Conservation (phyloP, 495 filamentous ascomycete genomes). For the Xylaria scruposa region DNA sequence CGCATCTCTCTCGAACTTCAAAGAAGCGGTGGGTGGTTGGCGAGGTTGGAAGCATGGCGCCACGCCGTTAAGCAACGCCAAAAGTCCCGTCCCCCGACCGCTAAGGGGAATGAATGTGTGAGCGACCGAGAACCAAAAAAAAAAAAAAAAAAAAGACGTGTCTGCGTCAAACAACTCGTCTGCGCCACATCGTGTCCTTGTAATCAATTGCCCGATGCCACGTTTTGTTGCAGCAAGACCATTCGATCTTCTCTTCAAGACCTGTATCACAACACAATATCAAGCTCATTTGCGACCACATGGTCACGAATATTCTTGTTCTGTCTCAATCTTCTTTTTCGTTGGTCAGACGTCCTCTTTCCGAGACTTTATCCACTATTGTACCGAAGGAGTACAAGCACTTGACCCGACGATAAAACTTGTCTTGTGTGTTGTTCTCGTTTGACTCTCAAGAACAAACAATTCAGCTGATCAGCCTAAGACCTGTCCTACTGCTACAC, state of each 20-base stretch:
- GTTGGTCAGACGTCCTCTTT: background rate
- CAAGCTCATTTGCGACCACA: constrained; percentile 6
- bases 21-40: background rate
- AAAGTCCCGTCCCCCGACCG: background rate
- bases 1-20: background rate
- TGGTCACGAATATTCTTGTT: background rate
- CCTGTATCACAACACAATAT: constrained; percentile 12
- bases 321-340: constrained; percentile 15
- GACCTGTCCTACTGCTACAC: background rate
- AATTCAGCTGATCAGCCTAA: constrained; percentile 2
- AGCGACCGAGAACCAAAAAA: background rate
- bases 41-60: background rate
- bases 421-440: background rate
- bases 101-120: background rate
- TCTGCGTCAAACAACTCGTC: background rate
- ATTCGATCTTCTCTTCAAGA: background rate
- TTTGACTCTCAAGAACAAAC: background rate
- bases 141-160: background rate
- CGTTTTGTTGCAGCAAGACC: constrained; percentile 8
- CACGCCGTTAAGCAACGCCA: background rate
- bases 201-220: constrained; percentile 23
- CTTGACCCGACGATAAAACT: background rate
- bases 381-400: background rate
- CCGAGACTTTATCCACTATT: constrained; percentile 9
- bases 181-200: constrained; percentile 14